Percentiles rank a stretch among this genome's conserved stretches.
These are phyloP conservation scores for Aotearoamyces nothofagi DNA, from an alignment of 2,329 filamentous ascomycete genomes.

Conservation along the genomic window DNA sequence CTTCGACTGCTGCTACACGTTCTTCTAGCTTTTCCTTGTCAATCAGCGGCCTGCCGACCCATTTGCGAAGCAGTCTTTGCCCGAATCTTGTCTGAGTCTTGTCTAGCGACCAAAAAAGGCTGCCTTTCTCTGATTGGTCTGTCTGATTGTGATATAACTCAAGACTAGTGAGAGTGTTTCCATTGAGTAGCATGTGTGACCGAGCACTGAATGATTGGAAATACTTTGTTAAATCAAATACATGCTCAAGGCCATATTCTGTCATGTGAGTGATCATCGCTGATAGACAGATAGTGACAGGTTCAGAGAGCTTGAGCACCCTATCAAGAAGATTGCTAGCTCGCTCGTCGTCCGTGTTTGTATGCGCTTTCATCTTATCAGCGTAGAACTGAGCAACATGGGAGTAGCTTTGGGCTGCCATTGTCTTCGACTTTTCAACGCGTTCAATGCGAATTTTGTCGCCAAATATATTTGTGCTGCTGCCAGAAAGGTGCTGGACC, in stretches of 20 bases:
- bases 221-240: slow-evolving; percentile 92
- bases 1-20: slow-evolving; percentile 71
- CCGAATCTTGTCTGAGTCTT: slow-evolving; percentile 85
- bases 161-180: slow-evolving; percentile 83
- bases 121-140: slow-evolving; percentile 71
- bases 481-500: slow-evolving; percentile 75
- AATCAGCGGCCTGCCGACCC: slow-evolving; percentile 83
- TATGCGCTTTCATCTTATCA: slow-evolving; percentile 55
- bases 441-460: slow-evolving; percentile 80
- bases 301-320: slow-evolving; percentile 69
- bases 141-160: slow-evolving; percentile 95
- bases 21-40: slow-evolving; percentile 61
- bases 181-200: slow-evolving; percentile 91
- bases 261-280: slow-evolving; percentile 90
- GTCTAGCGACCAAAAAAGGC: slow-evolving; percentile 89
- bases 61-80: slow-evolving; percentile 75
- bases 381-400: slow-evolving; percentile 92
- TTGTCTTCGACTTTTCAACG: slow-evolving; percentile 60
- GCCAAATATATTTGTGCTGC: slow-evolving; percentile 81
- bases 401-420: slow-evolving; percentile 70
- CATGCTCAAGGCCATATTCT: slow-evolving; percentile 86
- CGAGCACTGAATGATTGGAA: slow-evolving; percentile 91
- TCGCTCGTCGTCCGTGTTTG: slow-evolving; percentile 33
- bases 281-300: slow-evolving; percentile 82
- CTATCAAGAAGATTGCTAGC: slow-evolving; percentile 63